Conservation (phyloP, 2,329 filamentous ascomycete genomes). For the Colletotrichum gloeosporioides region DNA sequence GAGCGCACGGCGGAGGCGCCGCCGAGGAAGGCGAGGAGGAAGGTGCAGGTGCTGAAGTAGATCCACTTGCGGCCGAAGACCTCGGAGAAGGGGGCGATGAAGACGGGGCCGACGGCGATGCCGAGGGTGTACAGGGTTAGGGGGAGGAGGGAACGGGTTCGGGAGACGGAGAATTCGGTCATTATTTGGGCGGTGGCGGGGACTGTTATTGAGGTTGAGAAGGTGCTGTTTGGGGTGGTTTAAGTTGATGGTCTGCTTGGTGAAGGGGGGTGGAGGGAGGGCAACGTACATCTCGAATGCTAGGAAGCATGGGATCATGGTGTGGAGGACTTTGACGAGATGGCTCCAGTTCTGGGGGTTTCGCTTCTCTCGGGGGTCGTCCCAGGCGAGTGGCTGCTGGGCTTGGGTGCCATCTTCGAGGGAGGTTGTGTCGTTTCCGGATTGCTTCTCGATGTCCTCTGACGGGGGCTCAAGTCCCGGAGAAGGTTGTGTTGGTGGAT, state of each 20-base stretch:
- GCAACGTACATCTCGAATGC: conserved; percentile 18
- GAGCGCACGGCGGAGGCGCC: conserved; percentile 67
- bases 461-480: neutral
- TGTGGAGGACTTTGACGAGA: conserved; percentile 4
- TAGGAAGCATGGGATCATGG: conserved; percentile 18
- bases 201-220: conserved; percentile 22
- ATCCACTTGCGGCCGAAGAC: conserved; percentile 69
- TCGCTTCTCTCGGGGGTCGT: conserved; percentile 16
- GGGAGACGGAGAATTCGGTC: conserved; percentile 20
- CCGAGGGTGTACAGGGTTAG: conserved; percentile 75
- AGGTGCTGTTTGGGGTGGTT: neutral
- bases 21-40: conserved; percentile 71
- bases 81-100: conserved; percentile 80
- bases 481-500: neutral
- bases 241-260: neutral
- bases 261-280: neutral
- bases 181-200: conserved; percentile 2
- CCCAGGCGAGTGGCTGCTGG: neutral
- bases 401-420: neutral
- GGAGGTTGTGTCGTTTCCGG: neutral
- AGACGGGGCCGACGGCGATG: conserved; percentile 78
- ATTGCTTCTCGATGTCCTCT: neutral
- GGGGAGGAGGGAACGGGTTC: conserved; percentile 4
- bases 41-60: conserved; percentile 70
- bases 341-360: conserved; percentile 23